Percentiles rank a stretch among this genome's conserved stretches.
These are phyloP conservation scores for Kurtzmaniella fragi DNA, from an alignment of 805 yeast genomes.

Conservation along the genomic window DNA sequence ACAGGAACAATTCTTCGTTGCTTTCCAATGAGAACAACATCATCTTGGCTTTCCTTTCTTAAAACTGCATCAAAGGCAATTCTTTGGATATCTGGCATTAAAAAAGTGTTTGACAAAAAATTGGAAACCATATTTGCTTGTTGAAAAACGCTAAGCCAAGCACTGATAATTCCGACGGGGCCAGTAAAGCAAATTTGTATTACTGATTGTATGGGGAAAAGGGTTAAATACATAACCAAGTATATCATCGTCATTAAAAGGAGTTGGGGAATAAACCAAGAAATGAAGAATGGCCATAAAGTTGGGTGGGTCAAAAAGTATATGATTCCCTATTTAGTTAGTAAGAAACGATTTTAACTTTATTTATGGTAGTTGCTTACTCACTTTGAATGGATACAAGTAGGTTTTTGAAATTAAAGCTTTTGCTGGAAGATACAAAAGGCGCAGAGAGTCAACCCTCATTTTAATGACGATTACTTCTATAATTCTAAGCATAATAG, in stretches of 20 bases:
- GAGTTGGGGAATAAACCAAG: constrained; percentile 43
- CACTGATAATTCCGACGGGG: constrained; percentile 45
- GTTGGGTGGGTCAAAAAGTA: constrained; percentile 38
- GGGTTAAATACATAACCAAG: constrained; percentile 25
- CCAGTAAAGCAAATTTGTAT: constrained; percentile 41
- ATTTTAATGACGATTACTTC: too few relatives aligned
- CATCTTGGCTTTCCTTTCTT: constrained; percentile 40
- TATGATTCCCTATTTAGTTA: constrained; percentile 28
- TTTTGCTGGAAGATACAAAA: constrained; percentile 4
- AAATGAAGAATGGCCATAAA: constrained; percentile 43
- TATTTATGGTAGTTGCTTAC: too few relatives aligned
- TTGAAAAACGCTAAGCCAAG: constrained; percentile 41
- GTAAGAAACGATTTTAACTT: too few relatives aligned
- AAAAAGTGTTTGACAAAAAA: constrained; percentile 33
- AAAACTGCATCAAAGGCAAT: constrained; percentile 46
- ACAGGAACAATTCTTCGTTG: constrained; percentile 24
- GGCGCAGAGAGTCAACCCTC: background rate
- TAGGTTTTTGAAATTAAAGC: constrained; percentile 15
- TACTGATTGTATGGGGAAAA: constrained; percentile 44
- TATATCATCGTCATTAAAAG: constrained; percentile 33
- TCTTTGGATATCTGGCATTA: constrained; percentile 46
- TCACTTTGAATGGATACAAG: constrained; percentile 18
- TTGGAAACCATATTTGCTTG: constrained; percentile 38
- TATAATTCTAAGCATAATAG: too few relatives aligned
- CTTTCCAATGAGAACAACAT: constrained; percentile 37